Evolutionary conservation across 2,329 filamentous ascomycete species (phyloP).

Genomic region (Pseudogymnoascus sp.): DNA sequence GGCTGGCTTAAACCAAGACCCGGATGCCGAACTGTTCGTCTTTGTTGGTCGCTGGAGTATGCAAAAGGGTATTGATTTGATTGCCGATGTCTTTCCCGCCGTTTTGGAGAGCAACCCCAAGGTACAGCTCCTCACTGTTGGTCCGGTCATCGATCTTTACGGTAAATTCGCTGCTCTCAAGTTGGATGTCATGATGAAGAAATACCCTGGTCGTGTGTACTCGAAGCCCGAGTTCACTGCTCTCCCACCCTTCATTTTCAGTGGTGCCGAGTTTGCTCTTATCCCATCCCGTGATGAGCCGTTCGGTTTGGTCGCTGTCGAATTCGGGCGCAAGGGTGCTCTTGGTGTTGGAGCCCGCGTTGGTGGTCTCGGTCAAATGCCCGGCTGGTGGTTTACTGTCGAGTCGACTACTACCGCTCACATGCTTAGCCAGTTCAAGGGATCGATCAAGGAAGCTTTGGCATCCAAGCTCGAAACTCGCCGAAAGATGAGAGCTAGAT

Average conservation of each 20-base stretch:
- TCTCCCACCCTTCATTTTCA: conserved; percentile 61
- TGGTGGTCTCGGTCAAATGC: conserved; percentile 64
- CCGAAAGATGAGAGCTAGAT: conserved; percentile 58
- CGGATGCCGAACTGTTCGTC: conserved; percentile 58
- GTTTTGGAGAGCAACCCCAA: conserved; percentile 55
- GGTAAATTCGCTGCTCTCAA: conserved; percentile 63
- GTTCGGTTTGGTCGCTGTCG: conserved; percentile 62
- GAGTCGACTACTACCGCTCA: conserved; percentile 59
- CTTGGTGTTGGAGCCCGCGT: conserved; percentile 61
- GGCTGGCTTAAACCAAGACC: conserved; percentile 56
- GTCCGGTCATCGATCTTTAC: conserved; percentile 62
- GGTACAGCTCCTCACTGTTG: conserved; percentile 56
- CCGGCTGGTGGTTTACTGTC: conserved; percentile 65
- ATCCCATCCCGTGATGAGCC: conserved; percentile 65
- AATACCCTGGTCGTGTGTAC: conserved; percentile 59
- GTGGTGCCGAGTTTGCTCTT: conserved; percentile 60
- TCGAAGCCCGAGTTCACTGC: conserved; percentile 64
- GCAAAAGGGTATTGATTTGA: conserved; percentile 64
- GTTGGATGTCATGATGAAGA: conserved; percentile 56
- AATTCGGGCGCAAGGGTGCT: conserved; percentile 63
- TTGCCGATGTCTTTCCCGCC: conserved; percentile 60
- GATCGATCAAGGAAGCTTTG: conserved; percentile 56
- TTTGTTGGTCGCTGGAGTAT: conserved; percentile 65
- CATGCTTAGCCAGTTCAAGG: conserved; percentile 58
- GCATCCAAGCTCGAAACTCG: conserved; percentile 50